Conservation (phyloP, 1,284 basidiomycete genomes). For the Cerrena zonata region DNA sequence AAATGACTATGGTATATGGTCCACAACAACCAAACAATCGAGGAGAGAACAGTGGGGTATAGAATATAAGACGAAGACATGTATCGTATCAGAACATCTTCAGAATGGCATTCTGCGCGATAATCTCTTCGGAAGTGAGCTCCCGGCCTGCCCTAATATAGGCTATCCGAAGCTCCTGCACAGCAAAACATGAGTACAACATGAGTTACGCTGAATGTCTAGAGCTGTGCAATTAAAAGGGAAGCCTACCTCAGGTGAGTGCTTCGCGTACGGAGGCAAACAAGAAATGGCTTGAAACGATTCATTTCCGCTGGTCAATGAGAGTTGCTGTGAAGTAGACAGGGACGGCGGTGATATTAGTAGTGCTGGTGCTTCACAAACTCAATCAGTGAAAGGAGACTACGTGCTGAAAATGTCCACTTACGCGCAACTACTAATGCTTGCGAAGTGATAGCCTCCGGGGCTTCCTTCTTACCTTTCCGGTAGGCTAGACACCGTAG, state of each 20-base stretch:
- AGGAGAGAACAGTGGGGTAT: too few species aligned
- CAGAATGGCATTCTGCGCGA: conserved; percentile 3
- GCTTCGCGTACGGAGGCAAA: conserved; percentile 16
- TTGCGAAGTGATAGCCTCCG: conserved; percentile 8
- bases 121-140: conserved; percentile 24
- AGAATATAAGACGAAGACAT: too few species aligned
- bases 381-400: too few species aligned
- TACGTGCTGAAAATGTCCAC: too few species aligned
- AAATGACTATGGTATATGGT: too few species aligned
- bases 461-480: conserved; percentile 16
- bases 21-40: too few species aligned
- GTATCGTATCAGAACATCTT: background rate
- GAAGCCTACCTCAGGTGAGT: background rate
- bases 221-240: background rate
- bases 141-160: conserved; percentile 18
- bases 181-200: background rate
- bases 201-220: too few species aligned
- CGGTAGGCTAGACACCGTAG: conserved; percentile 21
- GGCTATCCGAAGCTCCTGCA: conserved; percentile 25
- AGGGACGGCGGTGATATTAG: background rate
- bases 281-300: conserved; percentile 20
- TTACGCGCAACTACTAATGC: too few species aligned
- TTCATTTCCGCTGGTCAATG: conserved; percentile 9
- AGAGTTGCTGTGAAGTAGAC: background rate
- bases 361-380: background rate